phyloP scores from a whole-genome alignment of 495 filamentous ascomycete genomes.

The Aspergillus incahuasiensis region DNA sequence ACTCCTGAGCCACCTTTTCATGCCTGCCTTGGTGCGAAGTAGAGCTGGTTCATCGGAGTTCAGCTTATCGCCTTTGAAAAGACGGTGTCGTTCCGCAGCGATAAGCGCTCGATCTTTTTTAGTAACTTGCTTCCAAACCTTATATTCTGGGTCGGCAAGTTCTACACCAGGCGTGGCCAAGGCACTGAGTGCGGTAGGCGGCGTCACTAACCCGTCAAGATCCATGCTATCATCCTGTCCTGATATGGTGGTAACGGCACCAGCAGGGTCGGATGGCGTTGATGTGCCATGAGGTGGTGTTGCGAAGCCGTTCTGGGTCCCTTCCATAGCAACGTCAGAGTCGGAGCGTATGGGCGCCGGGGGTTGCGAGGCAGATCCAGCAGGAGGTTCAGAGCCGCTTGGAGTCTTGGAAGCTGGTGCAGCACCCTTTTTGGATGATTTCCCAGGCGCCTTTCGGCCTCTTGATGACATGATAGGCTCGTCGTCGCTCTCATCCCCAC shows the following conservation, averaged over 20 bases:
- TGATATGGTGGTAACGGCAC: slow-evolving; percentile 48
- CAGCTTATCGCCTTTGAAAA: slow-evolving; percentile 79
- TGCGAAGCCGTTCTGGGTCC: slow-evolving; percentile 74
- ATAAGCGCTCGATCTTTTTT: slow-evolving; percentile 92
- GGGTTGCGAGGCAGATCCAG: slow-evolving; percentile 50
- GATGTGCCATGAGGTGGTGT: slow-evolving; percentile 75
- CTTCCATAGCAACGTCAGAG: slow-evolving; percentile 58
- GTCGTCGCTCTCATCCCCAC: slow-evolving; percentile 88
- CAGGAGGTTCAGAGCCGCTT: slow-evolving; percentile 67
- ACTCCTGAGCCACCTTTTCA: slow-evolving; percentile 74
- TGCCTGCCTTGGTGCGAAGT: slow-evolving; percentile 68
- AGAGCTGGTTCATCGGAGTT: slow-evolving; percentile 85
- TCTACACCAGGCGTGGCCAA: slow-evolving; percentile 43
- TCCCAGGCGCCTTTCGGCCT: slow-evolving; percentile 81
- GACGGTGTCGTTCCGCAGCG: slow-evolving; percentile 69
- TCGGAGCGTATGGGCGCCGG: slow-evolving; percentile 51
- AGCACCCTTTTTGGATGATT: slow-evolving; percentile 73
- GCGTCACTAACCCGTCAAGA: slow-evolving; percentile 60
- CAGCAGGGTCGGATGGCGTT: slow-evolving; percentile 72
- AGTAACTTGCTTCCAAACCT: slow-evolving; percentile 97
- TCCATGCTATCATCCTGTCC: slow-evolving; percentile 79
- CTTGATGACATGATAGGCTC: slow-evolving; percentile 98
- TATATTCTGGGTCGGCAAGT: slow-evolving; percentile 83
- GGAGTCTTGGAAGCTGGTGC: slow-evolving; percentile 67
- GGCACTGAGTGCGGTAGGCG: slow-evolving; percentile 55